Base-by-base conservation (phyloP, 1,139 yeast genomes). In the Suhomyces anneliseae region DNA sequence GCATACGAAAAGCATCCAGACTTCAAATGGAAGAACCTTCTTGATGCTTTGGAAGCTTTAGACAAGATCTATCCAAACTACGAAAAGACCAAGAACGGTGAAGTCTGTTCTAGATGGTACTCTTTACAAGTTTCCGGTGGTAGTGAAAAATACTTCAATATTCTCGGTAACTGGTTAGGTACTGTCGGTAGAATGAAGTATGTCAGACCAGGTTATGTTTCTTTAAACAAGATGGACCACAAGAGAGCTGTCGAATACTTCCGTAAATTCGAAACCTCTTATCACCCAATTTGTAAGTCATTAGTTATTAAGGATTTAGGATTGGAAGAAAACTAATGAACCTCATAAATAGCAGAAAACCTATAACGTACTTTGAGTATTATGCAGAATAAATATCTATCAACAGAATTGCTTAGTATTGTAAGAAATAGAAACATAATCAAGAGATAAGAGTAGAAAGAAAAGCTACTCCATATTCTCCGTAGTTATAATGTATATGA, bases 101-200 rank as follows among this genome's bases (percentile, higher is more conserved):
- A 90, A 65, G 87, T 90, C 42, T 73, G 85, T 43, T 86, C 85
- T 66, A 79, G 96, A 64, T 87, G 90, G 85, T 88, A 76, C 65
- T 72, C 82, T 49, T 74, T 90, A 46, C 79, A 82, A 57, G 72
- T 85, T 12, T 68, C 76, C 0, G 84, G 82, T 12, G 66, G 70
- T 12, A 68, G 79, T 47, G 54, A 67, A 14, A 64, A 72, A 34
- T 70, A 73, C 46, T 82, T 84, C 61, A 68, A 66, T 46, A 68
- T 68, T 47, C 69, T 88, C 42, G 90, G 95, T 7, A 79, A 81
- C 46, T 90, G 96, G 96, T 74, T 90, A 48, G 95, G 95, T 8
- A 84, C 93, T 3, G 95, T 90, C 27, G 97, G 97, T 24, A 81
- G 97, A 73, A 90, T 90, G 97, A 90, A 90, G 73, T 90, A 84